Percentiles rank a stretch among this genome's conserved stretches.
Evolutionary conservation across 768 basidiomycete species (phyloP).

Genomic region (Phanerodontia chrysosporium): DNA sequence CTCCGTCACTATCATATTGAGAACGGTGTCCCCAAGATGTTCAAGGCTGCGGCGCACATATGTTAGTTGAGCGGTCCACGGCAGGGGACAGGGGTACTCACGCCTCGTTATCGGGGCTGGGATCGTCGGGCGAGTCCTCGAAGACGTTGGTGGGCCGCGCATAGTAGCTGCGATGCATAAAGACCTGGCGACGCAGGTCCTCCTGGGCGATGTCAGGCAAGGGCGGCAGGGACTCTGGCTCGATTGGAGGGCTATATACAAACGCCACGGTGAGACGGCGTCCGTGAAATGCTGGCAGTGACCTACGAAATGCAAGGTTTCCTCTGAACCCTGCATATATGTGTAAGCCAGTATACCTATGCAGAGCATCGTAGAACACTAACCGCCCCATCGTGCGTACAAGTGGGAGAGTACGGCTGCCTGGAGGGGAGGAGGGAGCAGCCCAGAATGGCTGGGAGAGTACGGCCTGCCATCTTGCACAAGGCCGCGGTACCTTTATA

Average conservation of each 20-base stretch:
- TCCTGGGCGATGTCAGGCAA: conserved; percentile 52
- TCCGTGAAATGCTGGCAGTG: too few relatives aligned
- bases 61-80: background rate
- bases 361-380: too few relatives aligned
- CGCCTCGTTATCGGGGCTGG: conserved; percentile 82
- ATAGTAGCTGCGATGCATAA: conserved; percentile 71
- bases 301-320: background rate
- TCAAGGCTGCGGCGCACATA: conserved; percentile 47
- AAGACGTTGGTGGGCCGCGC: conserved; percentile 72
- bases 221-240: conserved; percentile 39
- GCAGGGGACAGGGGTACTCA: conserved; percentile 27
- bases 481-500: conserved; percentile 10
- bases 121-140: conserved; percentile 68
- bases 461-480: conserved; percentile 8
- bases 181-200: conserved; percentile 50
- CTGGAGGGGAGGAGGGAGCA: background rate
- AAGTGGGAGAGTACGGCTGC: background rate
- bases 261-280: background rate
- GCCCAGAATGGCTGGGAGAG: background rate
- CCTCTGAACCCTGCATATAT: background rate
- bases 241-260: conserved; percentile 30
- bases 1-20: conserved; percentile 61
- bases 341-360: too few relatives aligned
- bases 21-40: conserved; percentile 72
- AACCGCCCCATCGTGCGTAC: background rate